Base-by-base conservation (phyloP, 1,139 yeast genomes). In the Pichia sp. region DNA sequence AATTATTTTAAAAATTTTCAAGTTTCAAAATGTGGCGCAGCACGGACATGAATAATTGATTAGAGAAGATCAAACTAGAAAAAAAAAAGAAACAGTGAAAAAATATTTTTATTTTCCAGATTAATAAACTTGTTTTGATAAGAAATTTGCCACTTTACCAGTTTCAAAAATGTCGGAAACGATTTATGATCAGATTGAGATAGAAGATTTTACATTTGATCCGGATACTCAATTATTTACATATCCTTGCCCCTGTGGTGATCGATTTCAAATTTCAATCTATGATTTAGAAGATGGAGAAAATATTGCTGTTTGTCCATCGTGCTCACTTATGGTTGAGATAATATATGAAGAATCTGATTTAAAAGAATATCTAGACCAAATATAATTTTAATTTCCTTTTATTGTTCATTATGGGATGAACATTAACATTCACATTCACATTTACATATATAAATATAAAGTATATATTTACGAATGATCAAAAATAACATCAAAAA, bases 191-290 rank as follows among this genome's bases (percentile, higher is more conserved):
- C 95, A 92, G 63, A 82, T 92, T 49, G 98, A 92, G 70, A 92
- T 94, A 45, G 98, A 92, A 65, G 99, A 92, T 63, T 89, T 92
- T 79, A 82, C 90, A 6, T 92, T 78, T 63, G 97, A 92, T 63
- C 80, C 92, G 4, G 71, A 71, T 28, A 80, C 86, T 11, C 89
- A 83, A 63, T 67, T 87, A 37, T 87, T 90, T 65, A 85, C 87
- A 49, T 92, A 90, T 58, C 99, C 99, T 5, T 92, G 98, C 70
- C 99, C 99, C 0, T 92, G 98, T 65, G 98, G 98, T 28, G 99
- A 94, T 64, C 73, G 81, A 58, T 92, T 92, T 66, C 95, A 94
- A 61, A 85, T 92, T 37, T 72, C 79, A 30, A 71, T 92, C 44
- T 95, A 84, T 56, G 98, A 94, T 60, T 70, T 94, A 64, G 71